phyloP scores from a whole-genome alignment of 2,329 filamentous ascomycete species.

The Cordyceps javanica region DNA sequence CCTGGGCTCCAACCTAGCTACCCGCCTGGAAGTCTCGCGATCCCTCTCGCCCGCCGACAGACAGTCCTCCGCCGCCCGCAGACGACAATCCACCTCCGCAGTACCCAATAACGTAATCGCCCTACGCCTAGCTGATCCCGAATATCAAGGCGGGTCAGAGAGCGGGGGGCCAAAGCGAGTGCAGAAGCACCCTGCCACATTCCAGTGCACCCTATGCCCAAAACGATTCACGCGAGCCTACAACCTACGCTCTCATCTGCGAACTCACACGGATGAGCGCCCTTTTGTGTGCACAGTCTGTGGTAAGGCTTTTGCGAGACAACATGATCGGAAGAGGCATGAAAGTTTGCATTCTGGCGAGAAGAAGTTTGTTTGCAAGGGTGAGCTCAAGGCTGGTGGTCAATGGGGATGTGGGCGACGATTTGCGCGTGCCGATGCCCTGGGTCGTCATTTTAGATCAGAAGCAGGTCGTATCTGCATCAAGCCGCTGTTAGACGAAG shows the following conservation, averaged over 20 bases:
- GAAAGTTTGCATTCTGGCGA: conserved; percentile 94
- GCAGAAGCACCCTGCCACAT: conserved; percentile 96
- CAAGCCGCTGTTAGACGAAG: conserved; percentile 93
- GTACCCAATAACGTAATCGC: conserved; percentile 65
- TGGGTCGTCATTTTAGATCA: conserved; percentile 90
- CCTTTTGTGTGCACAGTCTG: conserved; percentile 97
- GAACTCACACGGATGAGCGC: conserved; percentile 94
- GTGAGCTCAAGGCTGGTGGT: conserved; percentile 73
- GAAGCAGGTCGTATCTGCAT: conserved; percentile 96
- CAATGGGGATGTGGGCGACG: conserved; percentile 90
- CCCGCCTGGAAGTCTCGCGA: conserved; percentile 39
- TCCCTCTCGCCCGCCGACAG: conserved; percentile 56
- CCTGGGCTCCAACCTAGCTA: conserved; percentile 37
- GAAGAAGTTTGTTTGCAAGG: conserved; percentile 97
- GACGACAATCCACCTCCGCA: conserved; percentile 58
- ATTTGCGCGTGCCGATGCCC: conserved; percentile 90
- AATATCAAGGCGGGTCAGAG: conserved; percentile 63
- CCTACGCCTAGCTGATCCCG: conserved; percentile 83
- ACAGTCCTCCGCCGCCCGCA: conserved; percentile 31
- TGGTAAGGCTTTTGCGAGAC: conserved; percentile 92
- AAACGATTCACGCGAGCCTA: conserved; percentile 96
- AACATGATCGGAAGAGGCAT: conserved; percentile 95
- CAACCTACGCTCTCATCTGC: conserved; percentile 88
- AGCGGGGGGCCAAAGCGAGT: conserved; percentile 67
- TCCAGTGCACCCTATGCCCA: conserved; percentile 87